Conservation (phyloP, 78 protist genomes). For the Pelomyxa schiedti region DNA sequence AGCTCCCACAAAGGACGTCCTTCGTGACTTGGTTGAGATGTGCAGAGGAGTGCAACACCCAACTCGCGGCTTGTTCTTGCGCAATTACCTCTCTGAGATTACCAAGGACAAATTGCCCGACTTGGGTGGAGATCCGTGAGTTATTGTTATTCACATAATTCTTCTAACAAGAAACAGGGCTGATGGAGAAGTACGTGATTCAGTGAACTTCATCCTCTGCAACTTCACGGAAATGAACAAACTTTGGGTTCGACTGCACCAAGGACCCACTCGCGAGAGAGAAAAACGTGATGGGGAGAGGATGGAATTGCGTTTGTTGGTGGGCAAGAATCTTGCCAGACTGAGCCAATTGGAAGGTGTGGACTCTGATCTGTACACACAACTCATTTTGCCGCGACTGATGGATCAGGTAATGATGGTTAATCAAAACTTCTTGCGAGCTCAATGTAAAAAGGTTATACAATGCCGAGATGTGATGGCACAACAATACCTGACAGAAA, state of each 20-base stretch:
- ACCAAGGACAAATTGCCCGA: conserved; percentile 83
- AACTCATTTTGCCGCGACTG: background rate
- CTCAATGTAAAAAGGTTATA: conserved; percentile 65
- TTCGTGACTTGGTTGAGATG: conserved; percentile 92
- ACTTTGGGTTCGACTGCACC: conserved; percentile 96
- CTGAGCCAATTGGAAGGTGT: conserved; percentile 80
- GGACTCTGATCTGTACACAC: conserved; percentile 13
- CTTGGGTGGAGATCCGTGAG: conserved; percentile 13
- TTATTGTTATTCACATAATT: no score
- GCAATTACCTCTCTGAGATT: conserved; percentile 77
- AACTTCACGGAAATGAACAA: conserved; percentile 95
- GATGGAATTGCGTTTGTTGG: conserved; percentile 70
- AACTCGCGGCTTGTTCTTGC: conserved; percentile 91
- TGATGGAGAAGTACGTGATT: conserved; percentile 54
- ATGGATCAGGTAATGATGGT: background rate
- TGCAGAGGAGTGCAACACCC: conserved; percentile 99
- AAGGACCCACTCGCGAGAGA: conserved; percentile 66
- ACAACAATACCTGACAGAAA: conserved; percentile 94
- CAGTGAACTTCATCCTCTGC: conserved; percentile 73
- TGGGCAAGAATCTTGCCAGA: conserved; percentile 84
- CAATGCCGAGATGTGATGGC: conserved; percentile 85
- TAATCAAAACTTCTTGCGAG: conserved; percentile 55
- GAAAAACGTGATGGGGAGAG: conserved; percentile 82
- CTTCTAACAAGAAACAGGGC: conserved; percentile 1
- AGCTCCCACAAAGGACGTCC: conserved; percentile 81